Base-by-base conservation (phyloP, 805 yeast genomes). In the Torulaspora franciscae region DNA sequence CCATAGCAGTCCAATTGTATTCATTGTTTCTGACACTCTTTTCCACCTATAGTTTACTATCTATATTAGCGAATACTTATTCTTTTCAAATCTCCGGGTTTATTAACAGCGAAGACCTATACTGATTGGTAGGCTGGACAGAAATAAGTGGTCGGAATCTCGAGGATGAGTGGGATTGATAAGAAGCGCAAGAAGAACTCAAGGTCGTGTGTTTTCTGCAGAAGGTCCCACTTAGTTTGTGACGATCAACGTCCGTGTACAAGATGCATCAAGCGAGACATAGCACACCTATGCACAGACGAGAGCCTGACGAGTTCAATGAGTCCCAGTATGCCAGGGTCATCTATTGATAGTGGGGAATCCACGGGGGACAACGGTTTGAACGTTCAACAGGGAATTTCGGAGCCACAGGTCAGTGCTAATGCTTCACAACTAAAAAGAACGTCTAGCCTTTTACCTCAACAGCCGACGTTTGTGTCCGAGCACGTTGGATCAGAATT, bases 401-500 rank as follows among this genome's bases (percentile, higher is more conserved):
- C 23, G 4, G 47, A 44, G 14, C 40, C 29, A 5, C 30, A 10
- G 28, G 11, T n/a, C 17, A 9, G 22, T 6, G 25, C 24, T 22
- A 33, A 10, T 33, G 38, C 39, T 19, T 25, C 39, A n/a, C 40
- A 34, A 22, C 35, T 44, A 42, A 43, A 41, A 7, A 45, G 39
- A 26, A 38, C 47, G 28, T 32, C 50, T 7, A 48, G 52, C 32
- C 45, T 57, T n/a, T 29, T 59, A 9, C 50, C 62, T 60, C 86
- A 81, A 47, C 85, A 81, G 50, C 93, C 95, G 0, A 78, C 84
- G 46, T 89, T 89, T 67, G 83, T 80, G 51, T 85, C 95, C 0
- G 96, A 89, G 57, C 95, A 89, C 61, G 95, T 93, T 0, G 95
- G 95, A 2, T 82, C 93, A 15, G 97, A 90, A 66, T 89, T 90